These are phyloP conservation scores for Peribolospora baueri DNA, from an alignment of 768 basidiomycete species.

Conservation along the genomic window DNA sequence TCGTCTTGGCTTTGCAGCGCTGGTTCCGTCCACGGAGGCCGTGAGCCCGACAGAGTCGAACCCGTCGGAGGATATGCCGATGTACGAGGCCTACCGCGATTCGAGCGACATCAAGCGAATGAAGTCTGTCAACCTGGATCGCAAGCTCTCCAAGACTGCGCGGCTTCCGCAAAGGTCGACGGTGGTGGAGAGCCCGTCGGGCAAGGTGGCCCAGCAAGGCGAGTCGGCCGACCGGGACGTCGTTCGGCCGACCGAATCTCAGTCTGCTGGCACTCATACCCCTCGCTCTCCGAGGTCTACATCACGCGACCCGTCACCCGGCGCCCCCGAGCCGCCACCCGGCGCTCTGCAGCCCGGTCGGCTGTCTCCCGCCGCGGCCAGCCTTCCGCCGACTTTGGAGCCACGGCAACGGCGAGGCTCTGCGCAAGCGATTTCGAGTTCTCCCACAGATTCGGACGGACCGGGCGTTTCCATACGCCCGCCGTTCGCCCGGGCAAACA, in stretches of 20 bases:
- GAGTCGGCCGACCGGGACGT: too few relatives aligned
- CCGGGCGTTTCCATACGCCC: slow-evolving; percentile 32
- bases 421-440: too few relatives aligned
- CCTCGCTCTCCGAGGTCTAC: too few relatives aligned
- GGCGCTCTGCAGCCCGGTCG: too few relatives aligned
- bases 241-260: too few relatives aligned
- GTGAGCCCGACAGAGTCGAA: slow-evolving; percentile 20
- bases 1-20: neutral
- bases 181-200: slow-evolving; percentile 80
- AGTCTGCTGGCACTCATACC: too few relatives aligned
- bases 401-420: too few relatives aligned
- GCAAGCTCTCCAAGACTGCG: slow-evolving; percentile 68
- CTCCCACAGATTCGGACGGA: too few relatives aligned
- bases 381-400: too few relatives aligned
- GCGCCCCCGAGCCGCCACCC: too few relatives aligned
- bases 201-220: slow-evolving; percentile 43
- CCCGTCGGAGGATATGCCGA: slow-evolving; percentile 7
- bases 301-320: too few relatives aligned
- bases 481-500: slow-evolving; percentile 49
- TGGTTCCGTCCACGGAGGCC: slow-evolving; percentile 15
- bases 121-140: slow-evolving; percentile 80
- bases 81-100: slow-evolving; percentile 56
- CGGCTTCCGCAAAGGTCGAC: slow-evolving; percentile 79
- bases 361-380: too few relatives aligned
- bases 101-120: slow-evolving; percentile 78